phyloP scores from a whole-genome alignment of 768 basidiomycete genomes.

The Plicaturopsis crispa region DNA sequence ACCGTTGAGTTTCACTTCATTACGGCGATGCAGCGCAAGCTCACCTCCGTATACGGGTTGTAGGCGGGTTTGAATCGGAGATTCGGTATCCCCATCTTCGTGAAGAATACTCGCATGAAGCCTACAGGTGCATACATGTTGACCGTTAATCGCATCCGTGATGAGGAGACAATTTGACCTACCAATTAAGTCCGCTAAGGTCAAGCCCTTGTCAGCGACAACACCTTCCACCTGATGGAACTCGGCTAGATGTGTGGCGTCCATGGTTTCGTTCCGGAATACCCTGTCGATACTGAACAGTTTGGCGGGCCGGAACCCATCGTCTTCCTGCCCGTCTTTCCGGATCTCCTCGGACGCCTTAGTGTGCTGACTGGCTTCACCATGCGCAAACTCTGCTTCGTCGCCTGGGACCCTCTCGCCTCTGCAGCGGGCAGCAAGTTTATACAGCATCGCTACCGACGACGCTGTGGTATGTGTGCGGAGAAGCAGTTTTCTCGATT shows the following conservation, averaged over 20 bases:
- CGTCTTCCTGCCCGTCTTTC: conserved; percentile 26
- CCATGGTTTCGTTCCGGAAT: conserved; percentile 97
- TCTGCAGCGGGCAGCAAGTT: conserved; percentile 79
- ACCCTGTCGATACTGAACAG: conserved; percentile 97
- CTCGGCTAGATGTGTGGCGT: conserved; percentile 96
- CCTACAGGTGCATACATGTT: conserved; percentile 34
- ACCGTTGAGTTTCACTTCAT: not conserved
- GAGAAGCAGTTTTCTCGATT: conserved; percentile 86
- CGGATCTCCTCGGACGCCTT: conserved; percentile 10
- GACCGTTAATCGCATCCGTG: not conserved
- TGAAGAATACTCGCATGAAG: conserved; percentile 98
- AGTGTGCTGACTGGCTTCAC: conserved; percentile 22
- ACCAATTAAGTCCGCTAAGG: conserved; percentile 95
- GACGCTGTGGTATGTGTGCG: conserved; percentile 97
- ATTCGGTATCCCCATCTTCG: conserved; percentile 92
- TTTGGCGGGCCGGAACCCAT: conserved; percentile 88
- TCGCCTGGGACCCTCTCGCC: conserved; percentile 44
- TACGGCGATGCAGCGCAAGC: conserved; percentile 1
- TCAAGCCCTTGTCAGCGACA: conserved; percentile 88
- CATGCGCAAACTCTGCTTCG: conserved; percentile 32
- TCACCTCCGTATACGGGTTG: conserved; percentile 94
- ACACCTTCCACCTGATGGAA: conserved; percentile 99
- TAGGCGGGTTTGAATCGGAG: conserved; percentile 98
- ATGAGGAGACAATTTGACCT: conserved; percentile 12
- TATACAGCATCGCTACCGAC: conserved; percentile 89